Conservation (phyloP, 768 basidiomycete genomes). For the Agrocybe praecox region DNA sequence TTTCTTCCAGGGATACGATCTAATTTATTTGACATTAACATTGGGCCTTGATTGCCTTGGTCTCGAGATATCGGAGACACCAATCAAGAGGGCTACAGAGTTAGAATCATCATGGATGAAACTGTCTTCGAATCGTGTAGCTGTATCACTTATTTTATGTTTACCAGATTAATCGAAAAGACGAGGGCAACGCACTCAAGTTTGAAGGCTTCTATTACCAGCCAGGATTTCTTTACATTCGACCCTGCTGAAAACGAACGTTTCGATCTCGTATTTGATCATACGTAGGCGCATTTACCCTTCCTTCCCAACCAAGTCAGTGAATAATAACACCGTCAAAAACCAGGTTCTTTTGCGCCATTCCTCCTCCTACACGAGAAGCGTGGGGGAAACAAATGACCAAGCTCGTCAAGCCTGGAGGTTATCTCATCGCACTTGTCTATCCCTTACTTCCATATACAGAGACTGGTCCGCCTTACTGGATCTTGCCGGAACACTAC, state of each 20-base stretch:
- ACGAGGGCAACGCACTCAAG: slow-evolving; percentile 19
- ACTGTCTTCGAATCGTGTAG: too few species aligned
- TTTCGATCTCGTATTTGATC: slow-evolving; percentile 67
- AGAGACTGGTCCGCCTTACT: slow-evolving; percentile 63
- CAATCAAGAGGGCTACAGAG: slow-evolving; percentile 48
- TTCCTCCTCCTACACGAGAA: slow-evolving; percentile 52
- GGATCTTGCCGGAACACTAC: slow-evolving; percentile 59
- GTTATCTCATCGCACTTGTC: slow-evolving; percentile 60
- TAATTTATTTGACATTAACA: slow-evolving; percentile 44
- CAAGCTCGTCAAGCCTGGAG: slow-evolving; percentile 59
- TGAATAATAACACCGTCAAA: too few species aligned
- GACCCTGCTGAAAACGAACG: slow-evolving; percentile 32
- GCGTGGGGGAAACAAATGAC: slow-evolving; percentile 64
- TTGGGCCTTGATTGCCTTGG: slow-evolving; percentile 52
- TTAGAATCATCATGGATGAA: slow-evolving; percentile 20
- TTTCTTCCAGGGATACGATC: slow-evolving; percentile 14
- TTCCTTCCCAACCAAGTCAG: too few species aligned
- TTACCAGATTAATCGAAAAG: slow-evolving; percentile 12
- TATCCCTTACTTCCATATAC: slow-evolving; percentile 52
- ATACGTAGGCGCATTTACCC: slow-evolving; percentile 43
- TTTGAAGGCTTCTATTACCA: slow-evolving; percentile 39
- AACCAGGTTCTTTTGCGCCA: slow-evolving; percentile 75
- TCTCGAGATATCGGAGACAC: slow-evolving; percentile 59
- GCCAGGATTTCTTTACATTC: slow-evolving; percentile 59
- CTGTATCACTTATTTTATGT: background rate